Percentiles rank a stretch among this genome's conserved stretches.
phyloP scores from a whole-genome alignment of 116 monocot genomes.

The Phalaenopsis hybrid region DNA sequence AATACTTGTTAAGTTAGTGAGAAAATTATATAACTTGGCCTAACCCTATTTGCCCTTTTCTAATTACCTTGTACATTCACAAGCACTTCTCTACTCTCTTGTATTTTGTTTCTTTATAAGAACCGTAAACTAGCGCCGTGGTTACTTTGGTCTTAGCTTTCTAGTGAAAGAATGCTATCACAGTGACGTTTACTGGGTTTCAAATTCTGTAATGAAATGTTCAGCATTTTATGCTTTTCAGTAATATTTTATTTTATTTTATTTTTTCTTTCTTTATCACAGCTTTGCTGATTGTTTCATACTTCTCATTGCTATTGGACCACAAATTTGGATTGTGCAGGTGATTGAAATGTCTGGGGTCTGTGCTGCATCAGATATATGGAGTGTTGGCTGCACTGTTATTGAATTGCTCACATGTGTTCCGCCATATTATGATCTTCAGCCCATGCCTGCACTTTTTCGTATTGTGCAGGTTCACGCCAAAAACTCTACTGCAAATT shows the following conservation, averaged over 20 bases:
- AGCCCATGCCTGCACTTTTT: constrained; percentile 97
- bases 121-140: not conserved
- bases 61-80: not conserved
- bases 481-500: not conserved
- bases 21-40: not conserved
- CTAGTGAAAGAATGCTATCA: not conserved
- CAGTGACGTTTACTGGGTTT: not conserved
- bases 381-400: constrained; percentile 99
- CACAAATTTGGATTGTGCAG: constrained; percentile 22
- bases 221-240: not conserved
- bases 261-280: not conserved
- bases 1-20: not conserved
- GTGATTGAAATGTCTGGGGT: constrained; percentile 99
- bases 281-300: not conserved
- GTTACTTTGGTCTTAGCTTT: not conserved
- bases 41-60: not conserved
- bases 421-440: constrained; percentile 97
- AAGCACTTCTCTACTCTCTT: not conserved
- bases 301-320: not conserved
- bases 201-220: not conserved
- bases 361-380: constrained; percentile 96
- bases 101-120: not conserved
- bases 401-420: constrained; percentile 96
- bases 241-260: not conserved
- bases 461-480: constrained; percentile 85